Percentiles rank a stretch among this genome's conserved stretches.
These are phyloP conservation scores for Galerina marginata DNA, from an alignment of 768 basidiomycete genomes.

Conservation along the genomic window DNA sequence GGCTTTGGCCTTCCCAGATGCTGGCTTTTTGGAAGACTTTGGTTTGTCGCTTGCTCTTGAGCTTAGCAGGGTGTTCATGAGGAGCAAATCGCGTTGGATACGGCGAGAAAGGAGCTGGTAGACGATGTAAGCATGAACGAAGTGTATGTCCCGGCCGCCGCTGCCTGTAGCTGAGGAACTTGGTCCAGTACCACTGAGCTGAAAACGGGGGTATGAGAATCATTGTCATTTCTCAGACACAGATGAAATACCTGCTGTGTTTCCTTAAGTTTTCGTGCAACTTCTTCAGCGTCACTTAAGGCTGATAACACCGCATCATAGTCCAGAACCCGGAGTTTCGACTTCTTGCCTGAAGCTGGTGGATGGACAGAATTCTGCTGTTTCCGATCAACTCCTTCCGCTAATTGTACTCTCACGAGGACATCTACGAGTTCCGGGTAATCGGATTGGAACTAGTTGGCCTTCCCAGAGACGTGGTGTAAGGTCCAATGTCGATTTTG, in stretches of 20 bases:
- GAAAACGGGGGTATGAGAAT: slow-evolving; percentile 9
- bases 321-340: slow-evolving; percentile 81
- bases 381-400: slow-evolving; percentile 60
- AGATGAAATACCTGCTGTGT: slow-evolving; percentile 72
- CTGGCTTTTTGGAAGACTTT: slow-evolving; percentile 31
- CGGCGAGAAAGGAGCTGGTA: slow-evolving; percentile 88
- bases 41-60: slow-evolving; percentile 41
- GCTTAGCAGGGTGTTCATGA: slow-evolving; percentile 68
- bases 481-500: slow-evolving; percentile 58
- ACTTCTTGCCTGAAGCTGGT: slow-evolving; percentile 39
- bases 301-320: slow-evolving; percentile 87
- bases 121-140: slow-evolving; percentile 85
- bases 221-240: neutral
- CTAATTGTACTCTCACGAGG: slow-evolving; percentile 81
- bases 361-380: slow-evolving; percentile 35
- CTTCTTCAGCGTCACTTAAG: slow-evolving; percentile 88
- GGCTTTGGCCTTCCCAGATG: slow-evolving; percentile 30
- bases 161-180: slow-evolving; percentile 44
- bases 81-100: slow-evolving; percentile 86
- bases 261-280: slow-evolving; percentile 80
- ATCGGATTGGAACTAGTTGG: slow-evolving; percentile 82
- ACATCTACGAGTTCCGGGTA: slow-evolving; percentile 93
- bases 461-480: slow-evolving; percentile 78
- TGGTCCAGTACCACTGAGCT: slow-evolving; percentile 43
- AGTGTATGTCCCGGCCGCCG: slow-evolving; percentile 74